phyloP scores from a whole-genome alignment of 2,329 filamentous ascomycete genomes.

The Aspergillus sp. region DNA sequence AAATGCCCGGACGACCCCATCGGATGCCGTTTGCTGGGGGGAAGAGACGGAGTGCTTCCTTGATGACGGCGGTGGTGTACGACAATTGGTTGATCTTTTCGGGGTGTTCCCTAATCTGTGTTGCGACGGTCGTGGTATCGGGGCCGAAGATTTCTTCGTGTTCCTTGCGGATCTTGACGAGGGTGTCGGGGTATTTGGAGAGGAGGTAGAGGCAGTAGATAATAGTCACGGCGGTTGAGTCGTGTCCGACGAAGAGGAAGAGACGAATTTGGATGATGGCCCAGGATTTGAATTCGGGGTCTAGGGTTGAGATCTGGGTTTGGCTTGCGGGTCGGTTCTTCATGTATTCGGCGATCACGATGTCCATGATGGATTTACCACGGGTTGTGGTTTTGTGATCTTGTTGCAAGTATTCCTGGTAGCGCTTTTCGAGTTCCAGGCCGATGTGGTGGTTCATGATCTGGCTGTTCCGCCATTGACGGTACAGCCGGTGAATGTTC shows the following conservation, averaged over 20 bases:
- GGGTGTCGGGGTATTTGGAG: neutral
- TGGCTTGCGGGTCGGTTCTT: neutral
- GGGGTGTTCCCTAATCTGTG: neutral
- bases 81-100: conserved; percentile 49
- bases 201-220: conserved; percentile 7
- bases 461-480: conserved; percentile 7
- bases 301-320: neutral
- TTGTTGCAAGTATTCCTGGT: neutral
- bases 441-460: conserved; percentile 8
- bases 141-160: conserved; percentile 7
- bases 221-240: conserved; percentile 9
- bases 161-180: conserved; percentile 1
- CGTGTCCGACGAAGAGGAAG: conserved; percentile 15
- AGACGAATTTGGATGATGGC: conserved; percentile 10
- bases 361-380: conserved; percentile 8
- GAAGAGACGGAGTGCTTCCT: conserved; percentile 58
- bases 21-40: conserved; percentile 39
- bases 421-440: conserved; percentile 10
- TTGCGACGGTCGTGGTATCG: neutral
- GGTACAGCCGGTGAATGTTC: conserved; percentile 3
- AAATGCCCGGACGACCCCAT: conserved; percentile 12
- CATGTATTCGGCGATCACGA: conserved; percentile 3
- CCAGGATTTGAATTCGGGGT: conserved; percentile 2
- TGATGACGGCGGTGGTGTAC: conserved; percentile 58
- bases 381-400: neutral